Conservation (phyloP, 169 alveolate genomes). For the Miamiensis avidus region DNA sequence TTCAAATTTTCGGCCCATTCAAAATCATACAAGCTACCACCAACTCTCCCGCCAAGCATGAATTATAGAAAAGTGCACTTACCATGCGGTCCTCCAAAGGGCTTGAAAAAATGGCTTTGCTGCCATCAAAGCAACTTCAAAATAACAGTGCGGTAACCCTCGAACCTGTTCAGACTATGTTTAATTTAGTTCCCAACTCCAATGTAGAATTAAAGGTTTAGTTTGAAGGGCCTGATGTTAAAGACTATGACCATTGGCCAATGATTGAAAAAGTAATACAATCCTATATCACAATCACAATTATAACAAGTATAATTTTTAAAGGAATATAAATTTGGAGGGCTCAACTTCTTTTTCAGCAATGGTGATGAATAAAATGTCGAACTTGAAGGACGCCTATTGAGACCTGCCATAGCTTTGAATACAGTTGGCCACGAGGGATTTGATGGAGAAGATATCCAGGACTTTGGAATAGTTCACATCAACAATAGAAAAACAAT, state of each 20-base stretch:
- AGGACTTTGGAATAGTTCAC: conserved; percentile 76
- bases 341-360: conserved; percentile 56
- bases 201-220: conserved; percentile 66
- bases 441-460: conserved; percentile 67
- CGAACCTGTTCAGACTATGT: conserved; percentile 41
- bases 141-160: conserved; percentile 1
- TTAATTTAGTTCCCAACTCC: conserved; percentile 60
- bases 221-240: conserved; percentile 64
- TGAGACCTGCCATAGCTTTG: conserved; percentile 68
- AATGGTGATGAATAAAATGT: conserved; percentile 72
- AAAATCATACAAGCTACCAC: conserved; percentile 66
- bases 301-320: conserved; percentile 35
- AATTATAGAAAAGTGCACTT: conserved; percentile 13
- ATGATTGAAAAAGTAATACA: background rate
- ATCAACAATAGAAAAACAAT: conserved; percentile 62
- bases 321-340: conserved; percentile 66
- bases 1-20: conserved; percentile 79
- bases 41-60: conserved; percentile 72
- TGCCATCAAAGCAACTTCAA: background rate
- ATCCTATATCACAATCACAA: too few relatives aligned
- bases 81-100: background rate
- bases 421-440: conserved; percentile 67
- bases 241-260: conserved; percentile 80
- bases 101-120: background rate
- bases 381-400: conserved; percentile 60